These are phyloP conservation scores for Emmonsia crescens DNA, from an alignment of 2,329 filamentous ascomycete genomes.

Conservation along the genomic window DNA sequence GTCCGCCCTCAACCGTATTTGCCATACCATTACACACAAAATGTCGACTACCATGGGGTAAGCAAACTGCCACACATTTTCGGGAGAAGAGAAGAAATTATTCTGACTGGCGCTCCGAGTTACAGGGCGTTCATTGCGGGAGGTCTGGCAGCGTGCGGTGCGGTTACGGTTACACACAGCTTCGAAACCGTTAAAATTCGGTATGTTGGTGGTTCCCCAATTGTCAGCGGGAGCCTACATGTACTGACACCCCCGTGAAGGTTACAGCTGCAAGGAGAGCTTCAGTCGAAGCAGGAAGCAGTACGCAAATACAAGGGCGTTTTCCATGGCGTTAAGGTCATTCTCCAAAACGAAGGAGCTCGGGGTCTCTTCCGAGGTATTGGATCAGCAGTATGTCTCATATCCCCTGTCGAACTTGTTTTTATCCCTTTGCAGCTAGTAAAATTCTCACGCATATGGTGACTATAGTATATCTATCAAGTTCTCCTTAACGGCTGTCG, in stretches of 20 bases:
- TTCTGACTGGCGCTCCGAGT: constrained; percentile 9
- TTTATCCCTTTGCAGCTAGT: not conserved
- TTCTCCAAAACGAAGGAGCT: constrained; percentile 80
- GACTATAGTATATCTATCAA: constrained; percentile 76
- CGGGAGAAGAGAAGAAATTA: not conserved
- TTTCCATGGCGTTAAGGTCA: constrained; percentile 80
- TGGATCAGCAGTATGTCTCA: constrained; percentile 56
- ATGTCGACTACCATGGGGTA: constrained; percentile 49
- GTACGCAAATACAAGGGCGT: constrained; percentile 84
- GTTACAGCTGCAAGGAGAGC: constrained; percentile 91
- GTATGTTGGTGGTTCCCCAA: constrained; percentile 38
- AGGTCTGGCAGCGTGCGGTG: constrained; percentile 91
- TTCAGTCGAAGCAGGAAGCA: constrained; percentile 75
- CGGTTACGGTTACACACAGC: constrained; percentile 92
- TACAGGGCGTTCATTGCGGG: constrained; percentile 80
- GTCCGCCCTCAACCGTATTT: not conserved
- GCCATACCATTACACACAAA: not conserved
- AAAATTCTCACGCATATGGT: not conserved
- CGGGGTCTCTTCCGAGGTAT: constrained; percentile 79
- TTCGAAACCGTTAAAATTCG: constrained; percentile 99
- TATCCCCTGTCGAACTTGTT: not conserved
- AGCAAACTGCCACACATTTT: constrained; percentile 5
- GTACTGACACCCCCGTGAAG: constrained; percentile 34
- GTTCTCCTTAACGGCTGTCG: constrained; percentile 93
- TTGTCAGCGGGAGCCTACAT: not conserved